These are phyloP conservation scores for Cryptosporidium felis DNA, from an alignment of 169 alveolate species.

Conservation along the genomic window DNA sequence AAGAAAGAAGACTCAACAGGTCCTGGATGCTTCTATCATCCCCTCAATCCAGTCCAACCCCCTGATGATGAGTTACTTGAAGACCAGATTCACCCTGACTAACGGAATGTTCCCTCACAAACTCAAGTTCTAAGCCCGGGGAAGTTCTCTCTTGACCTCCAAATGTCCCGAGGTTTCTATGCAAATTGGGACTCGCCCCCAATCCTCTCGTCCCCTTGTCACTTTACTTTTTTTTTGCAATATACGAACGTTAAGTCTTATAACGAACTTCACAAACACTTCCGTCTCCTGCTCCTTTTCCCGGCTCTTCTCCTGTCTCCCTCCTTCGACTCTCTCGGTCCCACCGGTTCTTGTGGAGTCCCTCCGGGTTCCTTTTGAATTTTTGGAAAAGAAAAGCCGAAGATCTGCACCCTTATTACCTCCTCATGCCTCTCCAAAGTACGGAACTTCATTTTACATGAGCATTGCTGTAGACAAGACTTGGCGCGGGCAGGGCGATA, in stretches of 20 bases:
- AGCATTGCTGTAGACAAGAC: constrained; percentile 19
- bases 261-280: background rate
- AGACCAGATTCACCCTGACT: constrained; percentile 89
- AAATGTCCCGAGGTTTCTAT: too few species aligned
- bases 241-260: constrained; percentile 13
- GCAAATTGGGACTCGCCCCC: too few species aligned
- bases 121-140: constrained; percentile 85
- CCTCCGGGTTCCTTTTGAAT: too few species aligned
- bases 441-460: too few species aligned
- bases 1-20: constrained; percentile 78
- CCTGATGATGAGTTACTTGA: constrained; percentile 82
- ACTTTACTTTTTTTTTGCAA: constrained; percentile 9
- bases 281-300: background rate
- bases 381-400: too few species aligned
- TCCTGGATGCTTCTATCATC: constrained; percentile 77
- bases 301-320: too few species aligned
- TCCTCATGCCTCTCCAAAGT: too few species aligned
- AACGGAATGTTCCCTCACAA: constrained; percentile 91
- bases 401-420: too few species aligned
- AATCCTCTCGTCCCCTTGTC: too few species aligned
- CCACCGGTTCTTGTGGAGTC: too few species aligned
- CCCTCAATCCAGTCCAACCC: constrained; percentile 79
- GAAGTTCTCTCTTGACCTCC: too few species aligned
- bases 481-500: constrained; percentile 57
- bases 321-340: too few species aligned